Percentiles rank a stretch among this genome's conserved stretches.
These are phyloP conservation scores for Stephania cephalantha DNA, from an alignment of 164 flowering plant species.

Conservation along the genomic window DNA sequence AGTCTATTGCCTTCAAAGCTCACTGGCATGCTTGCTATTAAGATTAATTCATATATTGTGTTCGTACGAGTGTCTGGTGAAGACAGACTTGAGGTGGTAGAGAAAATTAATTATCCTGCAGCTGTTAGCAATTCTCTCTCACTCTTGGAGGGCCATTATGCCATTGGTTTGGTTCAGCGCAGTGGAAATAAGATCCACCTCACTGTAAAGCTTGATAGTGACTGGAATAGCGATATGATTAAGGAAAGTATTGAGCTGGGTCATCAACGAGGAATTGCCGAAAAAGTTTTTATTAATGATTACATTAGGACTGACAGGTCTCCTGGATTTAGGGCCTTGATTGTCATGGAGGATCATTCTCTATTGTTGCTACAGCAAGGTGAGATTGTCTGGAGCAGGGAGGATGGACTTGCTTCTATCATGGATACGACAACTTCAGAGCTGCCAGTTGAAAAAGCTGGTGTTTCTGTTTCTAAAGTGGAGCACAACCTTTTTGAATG, in stretches of 20 bases:
- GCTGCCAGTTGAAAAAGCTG: conserved; percentile 76
- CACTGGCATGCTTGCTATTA: conserved; percentile 47
- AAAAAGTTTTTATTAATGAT: conserved; percentile 74
- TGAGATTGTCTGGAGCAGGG: conserved; percentile 90
- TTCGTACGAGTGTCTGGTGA: conserved; percentile 42
- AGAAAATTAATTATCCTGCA: conserved; percentile 34
- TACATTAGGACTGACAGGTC: conserved; percentile 82
- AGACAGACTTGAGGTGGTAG: conserved; percentile 54
- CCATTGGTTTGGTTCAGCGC: conserved; percentile 60
- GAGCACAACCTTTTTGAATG: conserved; percentile 89
- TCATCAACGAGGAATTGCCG: conserved; percentile 54
- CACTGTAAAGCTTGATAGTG: conserved; percentile 55
- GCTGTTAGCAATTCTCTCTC: conserved; percentile 69
- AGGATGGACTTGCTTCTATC: conserved; percentile 93
- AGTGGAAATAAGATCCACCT: conserved; percentile 46
- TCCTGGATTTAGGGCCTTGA: conserved; percentile 84
- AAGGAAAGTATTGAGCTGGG: conserved; percentile 64
- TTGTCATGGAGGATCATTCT: conserved; percentile 97
- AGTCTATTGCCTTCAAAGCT: conserved; percentile 51
- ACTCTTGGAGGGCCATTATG: conserved; percentile 56
- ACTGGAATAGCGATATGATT: conserved; percentile 43
- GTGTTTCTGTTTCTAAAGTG: conserved; percentile 91
- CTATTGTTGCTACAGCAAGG: conserved; percentile 83
- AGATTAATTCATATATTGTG: conserved; percentile 22
- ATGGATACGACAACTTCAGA: conserved; percentile 79